These are phyloP conservation scores for Saccharomycopsis fermentans DNA, from an alignment of 805 yeast genomes.

Conservation along the genomic window DNA sequence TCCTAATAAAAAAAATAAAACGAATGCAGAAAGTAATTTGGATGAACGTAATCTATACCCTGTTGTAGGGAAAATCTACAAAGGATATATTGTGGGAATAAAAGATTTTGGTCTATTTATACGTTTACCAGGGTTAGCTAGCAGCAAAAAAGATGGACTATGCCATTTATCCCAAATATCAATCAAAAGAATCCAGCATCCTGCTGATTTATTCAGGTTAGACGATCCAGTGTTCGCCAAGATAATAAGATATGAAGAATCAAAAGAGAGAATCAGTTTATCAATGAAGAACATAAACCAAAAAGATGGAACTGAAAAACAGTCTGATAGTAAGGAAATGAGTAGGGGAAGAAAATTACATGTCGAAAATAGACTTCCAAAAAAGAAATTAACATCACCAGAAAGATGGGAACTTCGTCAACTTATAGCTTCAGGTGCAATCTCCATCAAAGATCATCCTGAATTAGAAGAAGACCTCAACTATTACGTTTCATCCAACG, in stretches of 20 bases:
- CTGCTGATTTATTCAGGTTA: constrained; percentile 44
- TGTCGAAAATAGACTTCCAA: constrained; percentile 18
- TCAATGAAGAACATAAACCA: constrained; percentile 71
- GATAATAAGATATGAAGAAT: constrained; percentile 37
- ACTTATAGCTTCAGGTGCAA: constrained; percentile 69
- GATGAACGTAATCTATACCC: constrained; percentile 25
- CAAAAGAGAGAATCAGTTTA: constrained; percentile 38
- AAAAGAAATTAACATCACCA: constrained; percentile 59
- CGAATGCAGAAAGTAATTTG: background rate
- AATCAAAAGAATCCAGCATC: constrained; percentile 40
- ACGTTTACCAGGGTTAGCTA: constrained; percentile 32
- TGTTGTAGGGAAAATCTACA: constrained; percentile 38
- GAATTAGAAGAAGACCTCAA: constrained; percentile 38
- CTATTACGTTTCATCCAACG: constrained; percentile 20
- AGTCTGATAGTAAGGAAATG: constrained; percentile 4
- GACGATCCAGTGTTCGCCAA: constrained; percentile 60
- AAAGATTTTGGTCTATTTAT: constrained; percentile 76
- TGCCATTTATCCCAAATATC: constrained; percentile 70
- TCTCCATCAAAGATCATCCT: constrained; percentile 57
- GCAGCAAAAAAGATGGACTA: constrained; percentile 40
- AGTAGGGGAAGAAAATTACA: constrained; percentile 17
- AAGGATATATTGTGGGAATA: constrained; percentile 51
- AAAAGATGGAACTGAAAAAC: constrained; percentile 39
- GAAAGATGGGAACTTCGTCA: constrained; percentile 89
- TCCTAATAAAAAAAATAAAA: background rate